Conservation (phyloP, 805 yeast species). For the Candida incommunis region DNA sequence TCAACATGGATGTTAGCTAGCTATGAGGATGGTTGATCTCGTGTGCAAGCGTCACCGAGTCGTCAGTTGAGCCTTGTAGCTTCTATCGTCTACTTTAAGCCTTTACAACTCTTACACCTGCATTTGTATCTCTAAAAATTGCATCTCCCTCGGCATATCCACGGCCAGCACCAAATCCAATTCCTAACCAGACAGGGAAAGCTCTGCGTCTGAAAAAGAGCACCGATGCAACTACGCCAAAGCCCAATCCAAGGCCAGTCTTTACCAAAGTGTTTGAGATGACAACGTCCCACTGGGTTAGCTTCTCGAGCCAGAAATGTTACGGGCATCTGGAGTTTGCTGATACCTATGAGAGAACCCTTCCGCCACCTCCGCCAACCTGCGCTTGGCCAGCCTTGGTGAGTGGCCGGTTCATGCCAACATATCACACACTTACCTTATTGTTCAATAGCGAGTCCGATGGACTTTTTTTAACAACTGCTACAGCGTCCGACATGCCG, state of each 20-base stretch:
- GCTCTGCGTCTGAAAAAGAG: constrained; percentile 84
- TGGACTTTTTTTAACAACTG: neutral
- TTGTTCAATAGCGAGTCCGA: neutral
- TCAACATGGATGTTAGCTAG: neutral
- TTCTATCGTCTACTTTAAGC: constrained; percentile 8
- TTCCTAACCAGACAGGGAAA: constrained; percentile 95
- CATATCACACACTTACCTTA: constrained; percentile 2
- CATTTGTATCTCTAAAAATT: constrained; percentile 47
- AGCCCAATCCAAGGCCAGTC: constrained; percentile 93
- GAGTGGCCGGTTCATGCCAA: too few species aligned
- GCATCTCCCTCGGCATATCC: constrained; percentile 98
- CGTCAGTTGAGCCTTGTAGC: too few species aligned
- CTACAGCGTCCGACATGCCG: neutral
- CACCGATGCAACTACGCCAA: constrained; percentile 87
- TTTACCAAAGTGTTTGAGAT: constrained; percentile 88
- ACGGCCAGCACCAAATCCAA: constrained; percentile 96
- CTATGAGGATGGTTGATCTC: neutral
- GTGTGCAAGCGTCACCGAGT: neutral
- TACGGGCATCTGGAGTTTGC: too few species aligned
- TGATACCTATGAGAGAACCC: too few species aligned
- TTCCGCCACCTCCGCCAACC: too few species aligned
- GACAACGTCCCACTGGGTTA: constrained; percentile 74
- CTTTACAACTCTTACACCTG: constrained; percentile 20
- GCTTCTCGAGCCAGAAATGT: too few species aligned
- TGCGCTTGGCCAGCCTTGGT: too few species aligned